These are phyloP conservation scores for Citrus sp. DNA, from an alignment of 345 rosid genomes.

Conservation along the genomic window DNA sequence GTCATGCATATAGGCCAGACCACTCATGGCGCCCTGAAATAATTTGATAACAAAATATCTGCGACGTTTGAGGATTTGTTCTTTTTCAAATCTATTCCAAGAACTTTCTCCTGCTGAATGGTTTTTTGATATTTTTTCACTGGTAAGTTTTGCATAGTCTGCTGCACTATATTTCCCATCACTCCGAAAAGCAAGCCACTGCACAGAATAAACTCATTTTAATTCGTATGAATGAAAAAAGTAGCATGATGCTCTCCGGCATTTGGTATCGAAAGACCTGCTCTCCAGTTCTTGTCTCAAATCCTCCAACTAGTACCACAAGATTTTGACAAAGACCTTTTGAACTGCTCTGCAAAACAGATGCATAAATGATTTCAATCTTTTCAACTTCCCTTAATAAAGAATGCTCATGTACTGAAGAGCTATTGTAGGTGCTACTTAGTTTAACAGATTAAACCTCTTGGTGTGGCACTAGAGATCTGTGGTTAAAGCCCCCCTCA, in stretches of 20 bases:
- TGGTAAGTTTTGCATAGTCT: slow-evolving; percentile 64
- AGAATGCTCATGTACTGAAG: neutral
- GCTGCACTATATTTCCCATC: slow-evolving; percentile 86
- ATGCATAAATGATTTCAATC: slow-evolving; percentile 9
- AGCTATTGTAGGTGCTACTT: too few relatives aligned
- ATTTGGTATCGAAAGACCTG: slow-evolving; percentile 52
- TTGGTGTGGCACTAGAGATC: neutral
- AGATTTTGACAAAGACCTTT: slow-evolving; percentile 60
- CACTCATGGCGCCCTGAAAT: slow-evolving; percentile 71
- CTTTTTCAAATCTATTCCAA: slow-evolving; percentile 68
- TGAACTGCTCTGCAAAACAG: slow-evolving; percentile 52
- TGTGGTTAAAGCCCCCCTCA: neutral
- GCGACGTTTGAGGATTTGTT: slow-evolving; percentile 47
- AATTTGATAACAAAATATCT: slow-evolving; percentile 56
- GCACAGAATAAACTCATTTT: slow-evolving; percentile 25
- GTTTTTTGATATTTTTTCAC: slow-evolving; percentile 55
- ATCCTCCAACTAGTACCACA: slow-evolving; percentile 73
- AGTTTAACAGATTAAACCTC: neutral
- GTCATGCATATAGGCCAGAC: slow-evolving; percentile 83
- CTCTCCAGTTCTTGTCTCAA: slow-evolving; percentile 88
- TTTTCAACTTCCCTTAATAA: neutral
- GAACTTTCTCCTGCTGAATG: slow-evolving; percentile 30
- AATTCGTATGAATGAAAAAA: slow-evolving; percentile 2
- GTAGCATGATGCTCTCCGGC: neutral
- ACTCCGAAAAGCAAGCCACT: slow-evolving; percentile 94